Conservation (phyloP, 108 stramenopile species). For the Seminavis robusta region DNA sequence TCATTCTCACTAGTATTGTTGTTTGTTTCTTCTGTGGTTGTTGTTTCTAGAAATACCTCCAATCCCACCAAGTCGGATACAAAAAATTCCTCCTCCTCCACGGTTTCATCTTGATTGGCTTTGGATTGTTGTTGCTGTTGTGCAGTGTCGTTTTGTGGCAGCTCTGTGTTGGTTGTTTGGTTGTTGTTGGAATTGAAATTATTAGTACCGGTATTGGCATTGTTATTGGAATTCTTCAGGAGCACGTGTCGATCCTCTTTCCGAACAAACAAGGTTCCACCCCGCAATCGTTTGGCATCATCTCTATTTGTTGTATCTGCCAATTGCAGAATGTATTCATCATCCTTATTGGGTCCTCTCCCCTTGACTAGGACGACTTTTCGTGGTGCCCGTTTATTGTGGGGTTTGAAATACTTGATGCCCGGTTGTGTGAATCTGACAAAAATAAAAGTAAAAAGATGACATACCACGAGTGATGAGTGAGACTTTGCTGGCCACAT, state of each 20-base stretch:
- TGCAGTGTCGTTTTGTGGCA: not conserved
- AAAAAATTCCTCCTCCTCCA: slow-evolving; percentile 53
- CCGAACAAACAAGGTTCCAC: slow-evolving; percentile 58
- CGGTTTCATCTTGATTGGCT: slow-evolving; percentile 16
- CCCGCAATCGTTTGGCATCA: slow-evolving; percentile 49
- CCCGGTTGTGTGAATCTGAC: slow-evolving; percentile 53
- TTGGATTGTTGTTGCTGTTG: not conserved
- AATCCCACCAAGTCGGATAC: slow-evolving; percentile 78
- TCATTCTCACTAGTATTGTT: no score
- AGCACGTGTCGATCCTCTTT: slow-evolving; percentile 55
- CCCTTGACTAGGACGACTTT: slow-evolving; percentile 52
- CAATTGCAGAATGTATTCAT: slow-evolving; percentile 65
- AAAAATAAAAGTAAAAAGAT: no score
- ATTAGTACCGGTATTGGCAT: not conserved
- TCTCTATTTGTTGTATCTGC: slow-evolving; percentile 54
- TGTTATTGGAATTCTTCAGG: no score
- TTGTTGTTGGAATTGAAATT: not conserved
- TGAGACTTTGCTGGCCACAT: no score
- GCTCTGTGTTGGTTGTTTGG: not conserved
- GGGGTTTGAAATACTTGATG: slow-evolving; percentile 61
- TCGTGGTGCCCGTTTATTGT: slow-evolving; percentile 73
- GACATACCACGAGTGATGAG: no score
- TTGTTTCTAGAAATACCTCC: slow-evolving; percentile 43
- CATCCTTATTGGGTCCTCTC: slow-evolving; percentile 27
- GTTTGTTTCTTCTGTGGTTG: slow-evolving; percentile 20